Evolutionary conservation across 495 filamentous ascomycete species (phyloP).

Genomic region (Aspergillus baeticus): DNA sequence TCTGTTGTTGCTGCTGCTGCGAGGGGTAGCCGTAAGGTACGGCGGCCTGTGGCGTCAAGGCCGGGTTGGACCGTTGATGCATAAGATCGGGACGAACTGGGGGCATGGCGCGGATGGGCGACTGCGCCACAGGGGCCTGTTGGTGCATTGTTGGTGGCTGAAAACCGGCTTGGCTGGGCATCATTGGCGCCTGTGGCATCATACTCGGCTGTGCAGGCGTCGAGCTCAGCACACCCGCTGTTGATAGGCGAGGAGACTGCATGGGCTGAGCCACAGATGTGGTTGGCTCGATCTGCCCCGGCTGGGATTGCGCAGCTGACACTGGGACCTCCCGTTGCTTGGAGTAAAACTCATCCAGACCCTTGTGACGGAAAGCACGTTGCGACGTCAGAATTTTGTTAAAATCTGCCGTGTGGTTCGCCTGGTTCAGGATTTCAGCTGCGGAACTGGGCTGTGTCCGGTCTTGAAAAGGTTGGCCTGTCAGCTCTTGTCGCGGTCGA

Average conservation of each 20-base stretch:
- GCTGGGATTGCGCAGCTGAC: slow-evolving; percentile 47
- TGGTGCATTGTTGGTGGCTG: slow-evolving; percentile 36
- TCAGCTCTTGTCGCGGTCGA: slow-evolving; percentile 84
- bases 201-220: slow-evolving; percentile 36
- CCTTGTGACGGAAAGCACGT: slow-evolving; percentile 70
- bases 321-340: slow-evolving; percentile 72
- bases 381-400: slow-evolving; percentile 78
- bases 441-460: slow-evolving; percentile 75
- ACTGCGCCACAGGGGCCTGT: slow-evolving; percentile 40
- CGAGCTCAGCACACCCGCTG: slow-evolving; percentile 38
- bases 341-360: slow-evolving; percentile 73
- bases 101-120: slow-evolving; percentile 43
- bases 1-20: slow-evolving; percentile 45
- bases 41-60: slow-evolving; percentile 39
- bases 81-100: slow-evolving; percentile 45
- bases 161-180: slow-evolving; percentile 36
- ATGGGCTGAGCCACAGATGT: slow-evolving; percentile 46
- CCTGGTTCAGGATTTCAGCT: slow-evolving; percentile 84
- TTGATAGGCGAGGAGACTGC: slow-evolving; percentile 41
- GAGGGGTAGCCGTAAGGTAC: slow-evolving; percentile 48
- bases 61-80: slow-evolving; percentile 45
- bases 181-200: slow-evolving; percentile 40
- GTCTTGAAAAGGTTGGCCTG: slow-evolving; percentile 87
- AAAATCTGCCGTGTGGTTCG: slow-evolving; percentile 83
- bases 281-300: slow-evolving; percentile 50